Evolutionary conservation across 78 protist genomes (phyloP).

Genomic region (Dictyostelium brefeldianum): DNA sequence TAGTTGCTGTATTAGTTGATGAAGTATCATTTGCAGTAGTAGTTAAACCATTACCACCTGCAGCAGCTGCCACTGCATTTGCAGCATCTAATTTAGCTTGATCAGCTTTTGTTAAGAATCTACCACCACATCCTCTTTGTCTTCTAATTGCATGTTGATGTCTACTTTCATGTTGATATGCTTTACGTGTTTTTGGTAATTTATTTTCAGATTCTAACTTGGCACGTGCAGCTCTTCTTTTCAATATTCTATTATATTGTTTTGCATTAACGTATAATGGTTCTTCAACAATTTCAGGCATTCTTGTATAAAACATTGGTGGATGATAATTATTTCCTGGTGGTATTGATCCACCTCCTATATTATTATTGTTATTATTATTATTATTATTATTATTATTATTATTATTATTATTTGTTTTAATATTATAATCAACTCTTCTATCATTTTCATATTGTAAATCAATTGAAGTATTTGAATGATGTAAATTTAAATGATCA

Average conservation of each 20-base stretch:
- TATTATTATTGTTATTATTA: not conserved
- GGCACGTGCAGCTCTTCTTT: conserved; percentile 88
- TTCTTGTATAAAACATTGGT: not conserved
- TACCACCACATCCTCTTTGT: conserved; percentile 90
- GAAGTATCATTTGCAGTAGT: not conserved
- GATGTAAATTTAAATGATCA: not conserved
- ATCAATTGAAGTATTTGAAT: not conserved
- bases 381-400: not conserved
- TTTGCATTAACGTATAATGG: conserved; percentile 93
- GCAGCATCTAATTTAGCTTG: not conserved
- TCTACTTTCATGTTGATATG: conserved; percentile 90
- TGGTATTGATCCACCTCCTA: too few species aligned
- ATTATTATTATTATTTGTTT: not conserved
- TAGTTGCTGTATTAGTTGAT: not conserved
- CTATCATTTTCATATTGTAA: not conserved
- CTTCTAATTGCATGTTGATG: conserved; percentile 92
- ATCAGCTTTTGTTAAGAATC: conserved; percentile 74
- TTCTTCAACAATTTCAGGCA: conserved; percentile 72
- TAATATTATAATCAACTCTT: not conserved
- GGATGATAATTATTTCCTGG: not conserved
- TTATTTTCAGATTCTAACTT: conserved; percentile 79
- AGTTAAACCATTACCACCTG: not conserved
- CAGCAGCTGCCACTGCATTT: not conserved
- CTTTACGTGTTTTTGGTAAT: conserved; percentile 50
- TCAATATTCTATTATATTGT: conserved; percentile 91